These are phyloP conservation scores for Exophiala aquamarina DNA, from an alignment of 2,329 filamentous ascomycete genomes.

Conservation along the genomic window DNA sequence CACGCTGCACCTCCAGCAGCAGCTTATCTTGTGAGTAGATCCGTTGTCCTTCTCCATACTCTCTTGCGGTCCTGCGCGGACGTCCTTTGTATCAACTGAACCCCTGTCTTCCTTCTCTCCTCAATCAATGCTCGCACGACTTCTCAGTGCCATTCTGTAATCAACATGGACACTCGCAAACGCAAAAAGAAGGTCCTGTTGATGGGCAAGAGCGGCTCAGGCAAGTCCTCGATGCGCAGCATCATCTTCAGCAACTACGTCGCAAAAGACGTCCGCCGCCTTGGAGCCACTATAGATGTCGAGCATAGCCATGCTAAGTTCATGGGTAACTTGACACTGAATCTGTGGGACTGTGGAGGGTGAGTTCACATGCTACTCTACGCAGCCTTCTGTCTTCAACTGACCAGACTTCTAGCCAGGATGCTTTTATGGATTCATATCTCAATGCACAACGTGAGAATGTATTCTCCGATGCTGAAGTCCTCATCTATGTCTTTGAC, in stretches of 20 bases:
- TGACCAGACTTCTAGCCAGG: conserved; percentile 80
- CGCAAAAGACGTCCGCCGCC: conserved; percentile 85
- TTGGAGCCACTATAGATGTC: conserved; percentile 96
- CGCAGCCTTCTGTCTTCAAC: too few species aligned
- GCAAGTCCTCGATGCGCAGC: conserved; percentile 96
- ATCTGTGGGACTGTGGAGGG: conserved; percentile 98
- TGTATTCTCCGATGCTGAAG: conserved; percentile 82
- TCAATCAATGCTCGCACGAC: background rate
- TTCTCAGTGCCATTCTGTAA: background rate
- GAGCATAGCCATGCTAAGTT: conserved; percentile 99
- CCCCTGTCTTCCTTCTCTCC: background rate
- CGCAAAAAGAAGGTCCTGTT: conserved; percentile 86
- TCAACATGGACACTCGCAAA: conserved; percentile 45
- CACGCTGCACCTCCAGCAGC: too few species aligned
- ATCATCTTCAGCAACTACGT: conserved; percentile 99
- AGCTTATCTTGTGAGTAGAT: too few species aligned
- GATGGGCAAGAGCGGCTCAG: conserved; percentile 95
- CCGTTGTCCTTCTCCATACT: too few species aligned
- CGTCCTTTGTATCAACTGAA: too few species aligned
- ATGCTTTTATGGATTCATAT: conserved; percentile 98
- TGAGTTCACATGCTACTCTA: too few species aligned
- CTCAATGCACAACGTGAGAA: conserved; percentile 92
- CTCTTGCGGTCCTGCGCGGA: too few species aligned
- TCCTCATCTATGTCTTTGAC: conserved; percentile 98
- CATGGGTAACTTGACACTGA: conserved; percentile 93